Conservation (phyloP, 345 rosid species). For the Lumnitzera racemosa region DNA sequence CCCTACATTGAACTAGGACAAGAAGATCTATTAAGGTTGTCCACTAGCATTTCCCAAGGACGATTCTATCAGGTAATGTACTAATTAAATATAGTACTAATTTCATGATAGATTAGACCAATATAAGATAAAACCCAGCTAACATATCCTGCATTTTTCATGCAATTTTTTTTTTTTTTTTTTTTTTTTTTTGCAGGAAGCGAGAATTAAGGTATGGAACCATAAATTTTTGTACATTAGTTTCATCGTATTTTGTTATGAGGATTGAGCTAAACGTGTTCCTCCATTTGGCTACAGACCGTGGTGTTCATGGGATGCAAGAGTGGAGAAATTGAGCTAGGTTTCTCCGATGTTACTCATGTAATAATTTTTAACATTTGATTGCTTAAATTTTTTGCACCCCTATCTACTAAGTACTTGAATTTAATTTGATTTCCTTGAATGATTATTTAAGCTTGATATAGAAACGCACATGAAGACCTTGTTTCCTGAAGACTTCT, state of each 20-base stretch:
- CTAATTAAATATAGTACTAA: no score
- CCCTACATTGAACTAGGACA: conserved; percentile 46
- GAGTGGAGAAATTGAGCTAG: conserved; percentile 84
- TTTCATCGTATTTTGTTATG: neutral
- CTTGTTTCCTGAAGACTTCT: conserved; percentile 48
- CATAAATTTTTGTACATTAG: neutral
- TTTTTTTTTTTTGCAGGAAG: conserved; percentile 41
- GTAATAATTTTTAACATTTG: conserved; percentile 22
- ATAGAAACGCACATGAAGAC: conserved; percentile 44
- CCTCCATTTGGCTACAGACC: conserved; percentile 22
- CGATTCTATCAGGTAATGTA: conserved; percentile 58
- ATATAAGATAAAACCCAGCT: neutral
- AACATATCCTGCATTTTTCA: conserved; percentile 1
- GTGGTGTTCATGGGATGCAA: conserved; percentile 79
- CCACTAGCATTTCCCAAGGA: conserved; percentile 36
- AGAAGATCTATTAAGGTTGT: conserved; percentile 32
- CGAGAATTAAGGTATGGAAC: conserved; percentile 63
- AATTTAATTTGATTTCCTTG: neutral
- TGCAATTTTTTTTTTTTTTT: neutral
- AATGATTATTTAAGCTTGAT: conserved; percentile 30
- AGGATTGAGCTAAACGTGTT: neutral
- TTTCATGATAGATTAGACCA: neutral
- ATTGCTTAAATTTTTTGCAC: neutral
- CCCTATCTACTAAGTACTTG: no score
- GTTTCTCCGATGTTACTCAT: conserved; percentile 38